Percentiles rank a stretch among this genome's conserved stretches.
phyloP scores from a whole-genome alignment of 176 grass and related monocot species.

The Oryza australiensis region DNA sequence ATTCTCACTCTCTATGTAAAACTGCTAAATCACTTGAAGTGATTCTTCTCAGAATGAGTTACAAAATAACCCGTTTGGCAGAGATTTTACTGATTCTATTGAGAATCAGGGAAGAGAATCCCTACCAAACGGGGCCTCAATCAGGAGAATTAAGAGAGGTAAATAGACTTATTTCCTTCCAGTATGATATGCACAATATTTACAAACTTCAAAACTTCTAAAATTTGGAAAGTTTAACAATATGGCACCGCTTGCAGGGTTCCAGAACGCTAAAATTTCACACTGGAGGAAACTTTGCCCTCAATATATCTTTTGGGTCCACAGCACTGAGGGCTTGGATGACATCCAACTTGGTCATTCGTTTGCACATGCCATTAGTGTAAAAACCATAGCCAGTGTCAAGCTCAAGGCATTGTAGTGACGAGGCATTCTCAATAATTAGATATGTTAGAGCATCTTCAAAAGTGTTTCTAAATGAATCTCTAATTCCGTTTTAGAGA shows the following conservation, averaged over 20 bases:
- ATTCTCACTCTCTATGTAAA: no score
- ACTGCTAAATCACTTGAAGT: no score
- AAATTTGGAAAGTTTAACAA: not conserved
- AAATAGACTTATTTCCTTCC: no score
- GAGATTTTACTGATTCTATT: no score
- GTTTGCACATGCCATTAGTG: not conserved
- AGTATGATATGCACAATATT: no score
- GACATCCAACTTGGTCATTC: not conserved
- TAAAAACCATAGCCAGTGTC: not conserved
- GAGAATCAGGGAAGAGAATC: no score
- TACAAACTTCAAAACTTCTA: not conserved
- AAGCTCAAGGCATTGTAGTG: not conserved
- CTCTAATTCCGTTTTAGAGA: no score
- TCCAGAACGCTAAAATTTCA: not conserved
- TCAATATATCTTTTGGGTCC: not conserved
- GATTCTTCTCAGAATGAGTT: no score
- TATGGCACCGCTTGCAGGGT: constrained; percentile 2
- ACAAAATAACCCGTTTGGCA: no score
- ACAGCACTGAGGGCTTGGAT: not conserved
- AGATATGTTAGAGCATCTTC: constrained; percentile 24
- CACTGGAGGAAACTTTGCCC: constrained; percentile 16
- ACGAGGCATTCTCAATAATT: not conserved
- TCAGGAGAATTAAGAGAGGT: no score
- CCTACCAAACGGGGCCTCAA: no score
- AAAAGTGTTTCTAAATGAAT: no score